These are phyloP conservation scores for Stagonosporopsis chrysanthemi DNA, from an alignment of 2,329 filamentous ascomycete species.

Conservation along the genomic window DNA sequence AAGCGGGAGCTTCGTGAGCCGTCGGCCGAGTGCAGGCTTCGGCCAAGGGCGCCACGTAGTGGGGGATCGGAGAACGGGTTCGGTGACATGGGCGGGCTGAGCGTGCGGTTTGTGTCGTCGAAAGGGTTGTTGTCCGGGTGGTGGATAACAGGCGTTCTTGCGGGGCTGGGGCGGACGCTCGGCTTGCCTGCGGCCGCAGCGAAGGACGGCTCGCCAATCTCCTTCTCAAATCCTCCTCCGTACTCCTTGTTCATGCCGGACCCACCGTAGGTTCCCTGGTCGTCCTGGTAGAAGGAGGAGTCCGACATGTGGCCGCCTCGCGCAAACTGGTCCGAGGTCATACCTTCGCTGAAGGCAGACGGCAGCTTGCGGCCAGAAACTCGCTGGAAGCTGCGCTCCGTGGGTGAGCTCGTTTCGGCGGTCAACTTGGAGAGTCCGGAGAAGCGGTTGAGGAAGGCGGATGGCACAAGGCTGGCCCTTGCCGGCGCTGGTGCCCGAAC, in stretches of 20 bases:
- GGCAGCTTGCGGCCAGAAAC: constrained; percentile 59
- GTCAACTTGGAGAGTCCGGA: constrained; percentile 50
- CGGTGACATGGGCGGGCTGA: constrained; percentile 52
- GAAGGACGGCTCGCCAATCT: constrained; percentile 35
- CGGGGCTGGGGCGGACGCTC: constrained; percentile 63
- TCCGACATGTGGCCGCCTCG: constrained; percentile 45
- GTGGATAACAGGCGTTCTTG: constrained; percentile 67
- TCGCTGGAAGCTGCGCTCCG: constrained; percentile 56
- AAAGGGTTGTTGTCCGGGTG: constrained; percentile 47
- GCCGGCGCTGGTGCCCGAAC: constrained; percentile 41
- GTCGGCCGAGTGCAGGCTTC: constrained; percentile 55
- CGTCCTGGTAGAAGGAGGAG: constrained; percentile 56
- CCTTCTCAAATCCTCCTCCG: constrained; percentile 41
- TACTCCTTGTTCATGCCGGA: constrained; percentile 29
- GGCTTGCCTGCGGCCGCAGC: constrained; percentile 34
- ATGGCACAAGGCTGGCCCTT: constrained; percentile 51
- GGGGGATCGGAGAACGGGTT: constrained; percentile 42
- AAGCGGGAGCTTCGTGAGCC: constrained; percentile 56
- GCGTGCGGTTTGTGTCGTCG: constrained; percentile 32
- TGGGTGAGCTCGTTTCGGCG: constrained; percentile 47
- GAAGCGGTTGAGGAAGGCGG: constrained; percentile 48
- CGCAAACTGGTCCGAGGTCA: constrained; percentile 51
- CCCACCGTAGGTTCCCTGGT: constrained; percentile 52
- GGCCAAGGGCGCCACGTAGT: constrained; percentile 47
- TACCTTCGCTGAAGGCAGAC: constrained; percentile 57